Percentiles rank a stretch among this genome's conserved stretches.
Evolutionary conservation across 2,329 filamentous ascomycete species (phyloP).

Genomic region (Ustulina deusta): DNA sequence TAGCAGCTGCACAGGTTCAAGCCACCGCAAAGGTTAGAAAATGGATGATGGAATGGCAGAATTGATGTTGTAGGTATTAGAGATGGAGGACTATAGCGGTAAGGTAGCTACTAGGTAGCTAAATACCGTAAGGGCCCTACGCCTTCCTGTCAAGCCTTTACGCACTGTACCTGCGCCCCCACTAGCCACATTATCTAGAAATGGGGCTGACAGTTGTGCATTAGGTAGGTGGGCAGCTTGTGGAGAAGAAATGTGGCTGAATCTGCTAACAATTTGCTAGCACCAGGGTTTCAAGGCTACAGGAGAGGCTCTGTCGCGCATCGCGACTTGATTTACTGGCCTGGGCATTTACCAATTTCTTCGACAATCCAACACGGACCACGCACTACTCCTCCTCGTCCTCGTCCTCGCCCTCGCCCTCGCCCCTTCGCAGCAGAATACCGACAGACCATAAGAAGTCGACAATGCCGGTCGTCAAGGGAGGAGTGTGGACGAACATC

Average conservation of each 20-base stretch:
- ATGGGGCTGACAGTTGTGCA: not conserved
- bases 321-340: slow-evolving; percentile 22
- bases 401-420: not conserved
- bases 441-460: slow-evolving; percentile 10
- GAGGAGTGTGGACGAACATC: slow-evolving; percentile 80
- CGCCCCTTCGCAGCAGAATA: not conserved
- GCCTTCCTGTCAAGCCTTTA: too few species aligned
- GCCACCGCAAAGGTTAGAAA: too few species aligned
- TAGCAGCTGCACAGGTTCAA: too few species aligned
- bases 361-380: slow-evolving; percentile 9
- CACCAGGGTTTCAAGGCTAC: not conserved
- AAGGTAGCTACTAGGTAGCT: too few species aligned
- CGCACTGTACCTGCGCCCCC: too few species aligned
- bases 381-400: not conserved
- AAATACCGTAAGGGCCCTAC: too few species aligned
- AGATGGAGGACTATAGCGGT: too few species aligned
- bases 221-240: too few species aligned
- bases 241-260: slow-evolving; percentile 19
- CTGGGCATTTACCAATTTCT: not conserved
- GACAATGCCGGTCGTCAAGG: slow-evolving; percentile 77
- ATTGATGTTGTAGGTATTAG: too few species aligned
- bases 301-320: slow-evolving; percentile 18
- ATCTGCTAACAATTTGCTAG: slow-evolving; percentile 10
- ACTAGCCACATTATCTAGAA: slow-evolving; percentile 6
- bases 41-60: too few species aligned